phyloP scores from a whole-genome alignment of 176 grass and related monocot genomes.

The Ananas comosus region DNA sequence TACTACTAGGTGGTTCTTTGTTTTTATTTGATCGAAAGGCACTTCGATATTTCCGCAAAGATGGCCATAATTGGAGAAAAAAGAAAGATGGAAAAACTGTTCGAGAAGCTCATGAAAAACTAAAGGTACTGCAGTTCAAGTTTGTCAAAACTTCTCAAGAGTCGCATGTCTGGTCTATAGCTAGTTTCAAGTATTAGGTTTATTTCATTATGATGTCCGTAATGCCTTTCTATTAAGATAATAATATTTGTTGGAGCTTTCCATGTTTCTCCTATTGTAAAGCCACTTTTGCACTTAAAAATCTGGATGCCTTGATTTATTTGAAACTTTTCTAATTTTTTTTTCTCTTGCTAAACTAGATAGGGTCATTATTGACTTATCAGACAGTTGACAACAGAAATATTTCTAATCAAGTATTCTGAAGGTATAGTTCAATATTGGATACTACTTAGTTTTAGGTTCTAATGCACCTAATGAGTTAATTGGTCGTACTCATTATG shows the following conservation, averaged over 20 bases:
- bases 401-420: not conserved
- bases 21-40: conserved; percentile 98
- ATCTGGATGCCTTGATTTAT: too few species aligned
- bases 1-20: conserved; percentile 69
- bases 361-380: too few species aligned
- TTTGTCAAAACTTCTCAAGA: not conserved
- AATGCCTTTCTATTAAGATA: not conserved
- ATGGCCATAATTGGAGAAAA: conserved; percentile 96
- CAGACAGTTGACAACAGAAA: too few species aligned
- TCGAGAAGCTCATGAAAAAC: conserved; percentile 94
- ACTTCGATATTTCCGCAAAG: conserved; percentile 90
- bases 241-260: not conserved
- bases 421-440: not conserved
- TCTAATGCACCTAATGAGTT: too few species aligned
- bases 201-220: not conserved
- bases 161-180: not conserved
- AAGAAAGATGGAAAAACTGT: conserved; percentile 89
- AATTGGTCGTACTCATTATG: too few species aligned
- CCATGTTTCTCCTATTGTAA: not conserved
- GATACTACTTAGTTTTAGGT: too few species aligned
- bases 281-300: too few species aligned
- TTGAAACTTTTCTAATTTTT: too few species aligned
- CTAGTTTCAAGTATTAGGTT: not conserved
- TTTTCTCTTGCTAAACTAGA: too few species aligned
- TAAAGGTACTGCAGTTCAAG: conserved; percentile 46